Evolutionary conservation across 352 stramenopile species (phyloP).

Genomic region (Paralagenidium karlingii): DNA sequence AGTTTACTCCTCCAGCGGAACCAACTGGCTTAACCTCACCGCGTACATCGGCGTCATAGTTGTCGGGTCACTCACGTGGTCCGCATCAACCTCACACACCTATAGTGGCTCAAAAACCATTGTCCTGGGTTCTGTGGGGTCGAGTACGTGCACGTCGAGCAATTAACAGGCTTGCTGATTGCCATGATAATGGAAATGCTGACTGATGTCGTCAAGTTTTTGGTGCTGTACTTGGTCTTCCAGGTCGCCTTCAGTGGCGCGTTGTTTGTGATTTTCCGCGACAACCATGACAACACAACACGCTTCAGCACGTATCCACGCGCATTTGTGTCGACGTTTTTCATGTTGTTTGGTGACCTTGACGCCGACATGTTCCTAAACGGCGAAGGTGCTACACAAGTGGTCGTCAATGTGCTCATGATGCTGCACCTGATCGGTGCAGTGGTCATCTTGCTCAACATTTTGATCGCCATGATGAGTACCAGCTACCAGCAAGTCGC

Average conservation of each 20-base stretch:
- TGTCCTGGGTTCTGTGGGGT: slow-evolving; percentile 41
- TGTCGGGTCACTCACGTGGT: slow-evolving; percentile 39
- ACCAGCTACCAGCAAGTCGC: slow-evolving; percentile 44
- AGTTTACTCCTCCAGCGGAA: slow-evolving; percentile 38
- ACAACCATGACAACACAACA: slow-evolving; percentile 44
- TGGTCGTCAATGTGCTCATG: slow-evolving; percentile 35
- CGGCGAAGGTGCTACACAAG: slow-evolving; percentile 26
- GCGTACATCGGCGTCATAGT: slow-evolving; percentile 28
- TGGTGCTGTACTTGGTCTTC: slow-evolving; percentile 64
- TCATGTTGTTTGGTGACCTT: slow-evolving; percentile 63
- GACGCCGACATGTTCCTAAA: slow-evolving; percentile 28
- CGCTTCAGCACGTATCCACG: too few species aligned
- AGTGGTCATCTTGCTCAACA: slow-evolving; percentile 56
- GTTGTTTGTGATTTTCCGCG: slow-evolving; percentile 57
- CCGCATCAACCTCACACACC: too few species aligned
- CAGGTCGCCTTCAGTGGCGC: slow-evolving; percentile 53
- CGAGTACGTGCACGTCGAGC: slow-evolving; percentile 59
- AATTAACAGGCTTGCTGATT: slow-evolving; percentile 52
- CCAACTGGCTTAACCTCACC: slow-evolving; percentile 35
- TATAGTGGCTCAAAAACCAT: slow-evolving; percentile 37
- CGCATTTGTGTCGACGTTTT: slow-evolving; percentile 59
- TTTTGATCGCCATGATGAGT: slow-evolving; percentile 65
- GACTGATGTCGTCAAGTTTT: slow-evolving; percentile 52
- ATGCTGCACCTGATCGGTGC: slow-evolving; percentile 34
- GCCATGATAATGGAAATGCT: slow-evolving; percentile 71